Base-by-base conservation (phyloP, 768 basidiomycete genomes). In the Candolleomyces eurysporus region DNA sequence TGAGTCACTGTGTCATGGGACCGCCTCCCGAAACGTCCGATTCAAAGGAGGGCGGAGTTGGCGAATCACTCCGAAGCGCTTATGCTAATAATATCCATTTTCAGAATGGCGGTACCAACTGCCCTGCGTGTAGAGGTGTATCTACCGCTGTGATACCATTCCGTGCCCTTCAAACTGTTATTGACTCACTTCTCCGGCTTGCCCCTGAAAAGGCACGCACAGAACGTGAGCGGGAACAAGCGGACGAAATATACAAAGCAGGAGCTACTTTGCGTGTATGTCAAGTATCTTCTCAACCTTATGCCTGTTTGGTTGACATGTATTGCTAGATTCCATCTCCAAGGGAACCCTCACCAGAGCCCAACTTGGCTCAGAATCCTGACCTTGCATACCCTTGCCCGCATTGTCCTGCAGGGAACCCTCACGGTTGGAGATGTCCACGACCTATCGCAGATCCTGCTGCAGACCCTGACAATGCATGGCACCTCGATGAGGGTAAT, bases 61-160 rank as follows among this genome's bases (percentile, higher is more conserved):
- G 32, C 53, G 16, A 39, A 48, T 52, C 48, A 45, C 21, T 53
- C 48, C 40, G 9, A 39, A 40, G 13, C 26, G n/a, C 53, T 57
- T n/a, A 51, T 31, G 49, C 13, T 32, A 9, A 36, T 6, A 13
- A 11, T 17, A n/a, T 56, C 31, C 11, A 36, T 11, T 40, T 61
- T 45, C 40, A 94, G 91, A 94, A 94, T 66, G 90, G 91, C 40
- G 92, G 92, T 57, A 88, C 89, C 19, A 90, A 85, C 66, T 94
- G 92, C 69, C 92, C 92, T 14, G 86, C 89, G 6, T 94, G 92
- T 67, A 87, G 92, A 58, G 82, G 85, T 26, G 65, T 78, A n/a
- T 87, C 91, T 14, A 87, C 81, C 26, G 78, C 81, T 22, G 91
- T 90, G 42, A 81, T 82, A 2, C 89, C 89, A 19, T 93, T 89